These are phyloP conservation scores for Phytopythium boreale DNA, from an alignment of 352 stramenopile species.

Conservation along the genomic window DNA sequence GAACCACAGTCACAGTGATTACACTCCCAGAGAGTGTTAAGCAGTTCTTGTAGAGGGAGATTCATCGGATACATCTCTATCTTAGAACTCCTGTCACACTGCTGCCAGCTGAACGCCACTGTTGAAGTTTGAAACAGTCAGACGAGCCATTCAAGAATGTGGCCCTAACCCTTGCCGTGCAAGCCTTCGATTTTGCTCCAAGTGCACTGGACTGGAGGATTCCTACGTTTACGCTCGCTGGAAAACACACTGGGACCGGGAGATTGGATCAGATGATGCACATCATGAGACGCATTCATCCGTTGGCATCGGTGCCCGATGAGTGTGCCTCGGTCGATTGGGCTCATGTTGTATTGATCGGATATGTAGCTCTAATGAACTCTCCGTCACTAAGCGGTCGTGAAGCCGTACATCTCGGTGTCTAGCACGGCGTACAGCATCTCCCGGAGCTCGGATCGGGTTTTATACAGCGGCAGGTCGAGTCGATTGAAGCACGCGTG, in stretches of 20 bases:
- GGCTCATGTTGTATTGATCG: no score
- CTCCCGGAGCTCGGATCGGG: constrained; percentile 40
- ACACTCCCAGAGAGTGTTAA: not conserved
- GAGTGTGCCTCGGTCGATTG: no score
- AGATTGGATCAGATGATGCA: not conserved
- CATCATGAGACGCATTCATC: not conserved
- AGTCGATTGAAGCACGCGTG: constrained; percentile 81
- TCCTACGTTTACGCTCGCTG: not conserved
- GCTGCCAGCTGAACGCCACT: not conserved
- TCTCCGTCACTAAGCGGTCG: constrained; percentile 20
- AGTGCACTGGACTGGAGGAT: not conserved
- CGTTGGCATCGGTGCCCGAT: no score
- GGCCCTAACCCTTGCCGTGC: not conserved
- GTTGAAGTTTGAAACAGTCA: not conserved
- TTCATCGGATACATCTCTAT: constrained; percentile 2
- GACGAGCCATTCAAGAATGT: not conserved
- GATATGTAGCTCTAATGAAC: not conserved
- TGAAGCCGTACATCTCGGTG: constrained; percentile 41
- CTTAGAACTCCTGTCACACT: not conserved
- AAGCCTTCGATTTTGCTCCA: no score
- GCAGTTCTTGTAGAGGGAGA: constrained; percentile 5
- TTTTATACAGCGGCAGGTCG: constrained; percentile 88
- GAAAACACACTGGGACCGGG: no score
- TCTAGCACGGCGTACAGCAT: constrained; percentile 30
- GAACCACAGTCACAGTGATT: not conserved